Evolutionary conservation across 2,329 filamentous ascomycete species (phyloP).

Genomic region (Nothomitra cinnamomea): DNA sequence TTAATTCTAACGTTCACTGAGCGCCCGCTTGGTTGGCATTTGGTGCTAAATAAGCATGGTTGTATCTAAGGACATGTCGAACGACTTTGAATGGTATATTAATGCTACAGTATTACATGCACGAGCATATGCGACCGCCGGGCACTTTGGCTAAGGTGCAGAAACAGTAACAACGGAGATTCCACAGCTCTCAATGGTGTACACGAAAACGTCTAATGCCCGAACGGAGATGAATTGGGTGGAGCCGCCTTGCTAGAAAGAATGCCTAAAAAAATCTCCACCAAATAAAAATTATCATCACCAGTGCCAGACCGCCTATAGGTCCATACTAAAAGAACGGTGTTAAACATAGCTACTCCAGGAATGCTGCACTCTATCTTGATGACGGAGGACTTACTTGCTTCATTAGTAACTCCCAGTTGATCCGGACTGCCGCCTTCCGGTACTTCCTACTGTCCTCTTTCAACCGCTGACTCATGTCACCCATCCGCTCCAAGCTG

Average conservation of each 20-base stretch:
- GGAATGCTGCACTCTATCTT: too few relatives aligned
- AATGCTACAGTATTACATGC: too few relatives aligned
- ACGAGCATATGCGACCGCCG: too few relatives aligned
- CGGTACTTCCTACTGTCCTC: constrained; percentile 94
- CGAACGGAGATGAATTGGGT: neutral
- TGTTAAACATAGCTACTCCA: neutral
- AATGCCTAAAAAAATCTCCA: constrained; percentile 6
- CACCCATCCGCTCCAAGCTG: constrained; percentile 89
- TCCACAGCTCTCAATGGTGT: too few relatives aligned
- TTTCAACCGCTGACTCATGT: constrained; percentile 69
- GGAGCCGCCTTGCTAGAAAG: neutral
- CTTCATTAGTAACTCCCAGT: constrained; percentile 92
- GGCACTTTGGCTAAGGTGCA: too few relatives aligned
- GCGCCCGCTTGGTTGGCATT: too few relatives aligned
- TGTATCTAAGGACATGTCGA: too few relatives aligned
- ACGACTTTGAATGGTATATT: too few relatives aligned
- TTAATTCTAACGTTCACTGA: too few relatives aligned
- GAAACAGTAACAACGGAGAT: too few relatives aligned
- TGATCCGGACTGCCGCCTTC: constrained; percentile 83
- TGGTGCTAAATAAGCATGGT: too few relatives aligned
- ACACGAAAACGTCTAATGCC: too few relatives aligned
- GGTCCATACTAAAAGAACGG: constrained; percentile 6
- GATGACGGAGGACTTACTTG: constrained; percentile 35
- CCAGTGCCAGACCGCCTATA: constrained; percentile 5
- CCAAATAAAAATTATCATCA: constrained; percentile 8